Evolutionary conservation across 805 yeast species (phyloP).

Genomic region (Myxozyma kluyveri): DNA sequence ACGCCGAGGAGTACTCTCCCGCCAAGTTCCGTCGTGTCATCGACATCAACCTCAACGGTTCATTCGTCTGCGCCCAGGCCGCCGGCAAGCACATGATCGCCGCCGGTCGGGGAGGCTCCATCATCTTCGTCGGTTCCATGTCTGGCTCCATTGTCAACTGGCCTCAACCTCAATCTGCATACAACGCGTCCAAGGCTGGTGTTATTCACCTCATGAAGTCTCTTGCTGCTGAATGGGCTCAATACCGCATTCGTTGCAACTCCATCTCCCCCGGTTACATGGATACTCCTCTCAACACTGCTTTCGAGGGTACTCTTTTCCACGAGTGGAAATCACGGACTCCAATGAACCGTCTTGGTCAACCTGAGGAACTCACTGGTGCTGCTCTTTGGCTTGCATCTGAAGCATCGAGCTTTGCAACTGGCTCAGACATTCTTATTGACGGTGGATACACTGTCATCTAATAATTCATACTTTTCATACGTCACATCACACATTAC

Average conservation of each 20-base stretch:
- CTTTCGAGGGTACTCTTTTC: conserved; percentile 48
- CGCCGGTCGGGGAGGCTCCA: conserved; percentile 54
- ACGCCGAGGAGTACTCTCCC: conserved; percentile 67
- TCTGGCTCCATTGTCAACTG: conserved; percentile 68
- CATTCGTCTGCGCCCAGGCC: conserved; percentile 63
- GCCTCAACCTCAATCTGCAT: conserved; percentile 70
- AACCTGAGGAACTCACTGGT: conserved; percentile 64
- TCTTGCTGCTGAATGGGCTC: conserved; percentile 74
- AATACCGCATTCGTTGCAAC: conserved; percentile 62
- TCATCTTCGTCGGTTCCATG: conserved; percentile 68
- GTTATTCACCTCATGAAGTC: conserved; percentile 64
- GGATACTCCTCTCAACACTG: conserved; percentile 65
- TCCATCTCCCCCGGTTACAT: conserved; percentile 69
- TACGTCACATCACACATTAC: too few species aligned
- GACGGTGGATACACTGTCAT: conserved; percentile 56
- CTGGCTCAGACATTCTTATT: conserved; percentile 64
- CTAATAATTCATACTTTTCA: background rate
- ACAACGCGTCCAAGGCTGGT: conserved; percentile 72
- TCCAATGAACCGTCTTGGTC: conserved; percentile 67
- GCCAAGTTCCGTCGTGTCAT: conserved; percentile 60
- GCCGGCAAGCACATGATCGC: conserved; percentile 65
- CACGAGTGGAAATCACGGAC: conserved; percentile 62
- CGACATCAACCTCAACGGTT: conserved; percentile 65
- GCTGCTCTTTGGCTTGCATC: conserved; percentile 61
- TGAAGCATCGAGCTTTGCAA: conserved; percentile 57